A percentile compares a stretch with the other conserved stretches of the same genome.
Conservation (phyloP, 2,329 filamentous ascomycete genomes). For the Rosellinia necatrix region DNA sequence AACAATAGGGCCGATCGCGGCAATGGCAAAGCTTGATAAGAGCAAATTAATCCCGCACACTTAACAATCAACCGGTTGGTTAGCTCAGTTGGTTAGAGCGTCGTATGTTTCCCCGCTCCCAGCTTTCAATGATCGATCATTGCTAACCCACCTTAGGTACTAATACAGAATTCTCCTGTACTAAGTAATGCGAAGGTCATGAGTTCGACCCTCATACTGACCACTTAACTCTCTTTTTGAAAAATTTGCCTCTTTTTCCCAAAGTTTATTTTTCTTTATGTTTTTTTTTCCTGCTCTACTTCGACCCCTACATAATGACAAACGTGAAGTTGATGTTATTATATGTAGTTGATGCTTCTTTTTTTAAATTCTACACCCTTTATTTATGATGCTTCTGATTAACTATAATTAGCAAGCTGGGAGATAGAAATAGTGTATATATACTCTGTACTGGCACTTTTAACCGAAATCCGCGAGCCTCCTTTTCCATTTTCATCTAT, state of each 20-base stretch:
- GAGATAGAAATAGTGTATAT: too few relatives aligned
- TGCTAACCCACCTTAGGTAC: too few relatives aligned
- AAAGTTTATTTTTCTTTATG: background rate
- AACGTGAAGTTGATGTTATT: background rate
- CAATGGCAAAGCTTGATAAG: constrained; percentile 7
- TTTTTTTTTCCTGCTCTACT: background rate
- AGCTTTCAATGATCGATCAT: too few relatives aligned
- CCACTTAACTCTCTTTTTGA: background rate
- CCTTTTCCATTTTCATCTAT: too few relatives aligned
- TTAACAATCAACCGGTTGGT: constrained; percentile 2
- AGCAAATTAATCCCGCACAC: background rate
- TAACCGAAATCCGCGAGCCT: too few relatives aligned
- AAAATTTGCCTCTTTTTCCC: background rate
- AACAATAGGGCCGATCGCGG: constrained; percentile 12
- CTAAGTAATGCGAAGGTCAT: constrained; percentile 14
- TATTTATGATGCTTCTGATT: background rate
- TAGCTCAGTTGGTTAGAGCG: constrained; percentile 14
- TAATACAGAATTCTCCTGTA: too few relatives aligned
- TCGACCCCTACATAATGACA: too few relatives aligned
- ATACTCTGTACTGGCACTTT: too few relatives aligned
- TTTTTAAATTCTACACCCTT: constrained; percentile 1
- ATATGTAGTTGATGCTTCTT: constrained; percentile 1
- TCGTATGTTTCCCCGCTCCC: too few relatives aligned
- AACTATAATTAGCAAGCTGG: too few relatives aligned
- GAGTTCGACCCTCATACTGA: constrained; percentile 11